Conservation (phyloP, 73 alveolate species). For the Uronychia binucleata region DNA sequence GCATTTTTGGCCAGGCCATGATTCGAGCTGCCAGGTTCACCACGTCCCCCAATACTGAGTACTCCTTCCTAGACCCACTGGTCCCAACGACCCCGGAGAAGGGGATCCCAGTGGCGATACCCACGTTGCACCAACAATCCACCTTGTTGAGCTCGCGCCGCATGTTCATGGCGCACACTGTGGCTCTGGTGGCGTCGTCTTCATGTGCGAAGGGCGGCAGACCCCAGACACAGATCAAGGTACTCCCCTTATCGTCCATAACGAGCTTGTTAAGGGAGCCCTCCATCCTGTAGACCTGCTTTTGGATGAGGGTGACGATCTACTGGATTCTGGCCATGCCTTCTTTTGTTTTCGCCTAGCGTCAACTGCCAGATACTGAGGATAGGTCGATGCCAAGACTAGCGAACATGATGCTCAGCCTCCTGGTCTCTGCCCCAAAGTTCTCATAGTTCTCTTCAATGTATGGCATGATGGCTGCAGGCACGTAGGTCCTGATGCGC, state of each 20-base stretch:
- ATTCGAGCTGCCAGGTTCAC: slow-evolving; percentile 96
- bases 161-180: slow-evolving; percentile 77
- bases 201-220: slow-evolving; percentile 93
- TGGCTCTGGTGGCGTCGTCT: slow-evolving; percentile 96
- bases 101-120: slow-evolving; percentile 92
- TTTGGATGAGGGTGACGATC: slow-evolving; percentile 85
- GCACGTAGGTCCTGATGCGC: slow-evolving; percentile 82
- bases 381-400: slow-evolving; percentile 90
- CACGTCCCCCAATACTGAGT: slow-evolving; percentile 93
- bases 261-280: slow-evolving; percentile 95
- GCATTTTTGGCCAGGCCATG: slow-evolving; percentile 74
- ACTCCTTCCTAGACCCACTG: slow-evolving; percentile 95
- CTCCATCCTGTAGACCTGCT: slow-evolving; percentile 86
- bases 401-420: slow-evolving; percentile 87
- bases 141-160: slow-evolving; percentile 70
- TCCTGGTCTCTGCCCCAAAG: slow-evolving; percentile 92
- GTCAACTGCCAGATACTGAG: too few species aligned
- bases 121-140: slow-evolving; percentile 83
- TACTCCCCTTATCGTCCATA: slow-evolving; percentile 94
- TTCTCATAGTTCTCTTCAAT: slow-evolving; percentile 85
- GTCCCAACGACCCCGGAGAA: slow-evolving; percentile 97
- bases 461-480: slow-evolving; percentile 93
- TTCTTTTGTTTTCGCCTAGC: slow-evolving; percentile 83
- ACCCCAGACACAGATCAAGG: slow-evolving; percentile 93
- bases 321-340: slow-evolving; percentile 86